Conservation (phyloP, 352 stramenopile genomes). For the Phytopythium mirpurense region DNA sequence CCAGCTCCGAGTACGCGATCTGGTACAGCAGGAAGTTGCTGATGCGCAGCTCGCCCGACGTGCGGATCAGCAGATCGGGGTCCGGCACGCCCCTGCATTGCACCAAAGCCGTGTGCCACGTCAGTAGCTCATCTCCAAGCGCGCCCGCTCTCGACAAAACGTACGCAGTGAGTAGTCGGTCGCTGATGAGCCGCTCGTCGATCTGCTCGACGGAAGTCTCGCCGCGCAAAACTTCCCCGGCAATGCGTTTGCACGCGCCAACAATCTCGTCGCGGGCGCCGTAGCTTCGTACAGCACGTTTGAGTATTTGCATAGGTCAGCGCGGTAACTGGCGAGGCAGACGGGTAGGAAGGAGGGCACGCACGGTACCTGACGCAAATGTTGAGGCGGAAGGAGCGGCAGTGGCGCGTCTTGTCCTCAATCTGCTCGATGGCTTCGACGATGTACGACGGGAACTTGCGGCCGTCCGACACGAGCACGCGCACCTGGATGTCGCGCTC, state of each 20-base stretch:
- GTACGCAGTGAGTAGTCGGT: conserved; percentile 80
- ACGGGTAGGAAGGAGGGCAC: too few species aligned
- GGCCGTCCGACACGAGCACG: conserved; percentile 82
- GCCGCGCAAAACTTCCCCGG: conserved; percentile 69
- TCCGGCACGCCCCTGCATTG: conserved; percentile 72
- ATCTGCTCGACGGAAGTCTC: conserved; percentile 62
- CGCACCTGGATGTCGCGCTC: conserved; percentile 91
- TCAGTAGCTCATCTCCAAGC: neutral
- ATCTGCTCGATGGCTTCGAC: conserved; percentile 71
- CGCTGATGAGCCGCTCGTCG: conserved; percentile 68
- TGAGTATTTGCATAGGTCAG: too few species aligned
- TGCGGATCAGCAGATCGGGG: conserved; percentile 94
- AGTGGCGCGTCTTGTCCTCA: conserved; percentile 85
- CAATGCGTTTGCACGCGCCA: conserved; percentile 87
- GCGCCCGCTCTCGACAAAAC: conserved; percentile 9
- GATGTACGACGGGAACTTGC: conserved; percentile 67
- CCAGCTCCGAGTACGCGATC: conserved; percentile 93
- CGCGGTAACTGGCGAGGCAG: too few species aligned
- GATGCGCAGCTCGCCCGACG: conserved; percentile 92
- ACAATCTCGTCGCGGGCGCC: conserved; percentile 95
- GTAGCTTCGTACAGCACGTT: conserved; percentile 64
- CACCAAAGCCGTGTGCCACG: conserved; percentile 8
- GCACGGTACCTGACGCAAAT: conserved; percentile 66
- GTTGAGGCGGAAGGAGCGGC: conserved; percentile 73
- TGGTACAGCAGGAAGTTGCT: conserved; percentile 98